Conservation (phyloP, 768 basidiomycete species). For the Termitomyces bulborhizus region DNA sequence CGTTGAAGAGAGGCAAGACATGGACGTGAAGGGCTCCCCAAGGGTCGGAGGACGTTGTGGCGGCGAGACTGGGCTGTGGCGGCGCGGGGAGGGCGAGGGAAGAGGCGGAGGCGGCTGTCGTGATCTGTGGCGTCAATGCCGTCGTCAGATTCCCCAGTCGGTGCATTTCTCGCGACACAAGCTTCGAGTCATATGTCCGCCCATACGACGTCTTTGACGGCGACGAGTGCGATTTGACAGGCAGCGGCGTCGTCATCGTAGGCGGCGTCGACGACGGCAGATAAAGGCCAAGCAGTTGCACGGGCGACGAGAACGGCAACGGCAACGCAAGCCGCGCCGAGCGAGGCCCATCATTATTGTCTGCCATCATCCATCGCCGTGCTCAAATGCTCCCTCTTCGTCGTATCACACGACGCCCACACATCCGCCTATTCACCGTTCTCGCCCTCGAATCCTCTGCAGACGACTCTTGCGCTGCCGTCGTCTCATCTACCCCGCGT, state of each 20-base stretch:
- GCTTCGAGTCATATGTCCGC: slow-evolving; percentile 74
- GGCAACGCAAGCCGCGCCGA: neutral
- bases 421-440: slow-evolving; percentile 44
- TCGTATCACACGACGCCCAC: neutral
- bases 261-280: slow-evolving; percentile 12
- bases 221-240: slow-evolving; percentile 37
- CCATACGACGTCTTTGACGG: slow-evolving; percentile 59
- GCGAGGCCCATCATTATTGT: neutral
- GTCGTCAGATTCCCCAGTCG: slow-evolving; percentile 61
- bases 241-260: slow-evolving; percentile 30
- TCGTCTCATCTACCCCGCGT: slow-evolving; percentile 64
- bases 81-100: slow-evolving; percentile 37
- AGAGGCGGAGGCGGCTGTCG: slow-evolving; percentile 44
- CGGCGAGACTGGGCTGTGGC: slow-evolving; percentile 31
- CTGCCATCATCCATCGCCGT: neutral
- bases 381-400: neutral
- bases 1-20: slow-evolving; percentile 88
- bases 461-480: slow-evolving; percentile 89
- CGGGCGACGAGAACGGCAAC: slow-evolving; percentile 3
- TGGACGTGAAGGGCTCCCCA: slow-evolving; percentile 84
- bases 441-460: slow-evolving; percentile 83
- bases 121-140: slow-evolving; percentile 46
- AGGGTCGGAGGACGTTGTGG: slow-evolving; percentile 52
- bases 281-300: neutral
- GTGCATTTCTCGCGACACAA: slow-evolving; percentile 83